Conservation (phyloP, 1,284 basidiomycete species). For the Meira nashicola region DNA sequence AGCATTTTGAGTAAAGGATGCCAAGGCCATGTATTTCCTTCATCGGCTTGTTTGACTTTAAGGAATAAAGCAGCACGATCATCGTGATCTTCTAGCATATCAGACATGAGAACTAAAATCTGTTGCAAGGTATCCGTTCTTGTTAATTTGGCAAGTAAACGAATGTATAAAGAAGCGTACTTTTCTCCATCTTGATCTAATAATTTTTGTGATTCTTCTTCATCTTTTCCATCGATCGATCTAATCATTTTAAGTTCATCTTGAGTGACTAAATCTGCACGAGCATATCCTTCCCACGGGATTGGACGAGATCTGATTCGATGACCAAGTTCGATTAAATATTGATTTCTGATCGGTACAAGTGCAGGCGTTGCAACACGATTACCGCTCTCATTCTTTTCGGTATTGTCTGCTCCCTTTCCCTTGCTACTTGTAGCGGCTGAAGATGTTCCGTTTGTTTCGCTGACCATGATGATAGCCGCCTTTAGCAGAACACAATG, state of each 20-base stretch:
- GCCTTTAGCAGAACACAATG: too few species aligned
- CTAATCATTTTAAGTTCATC: conserved; percentile 80
- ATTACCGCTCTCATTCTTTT: not conserved
- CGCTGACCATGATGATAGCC: too few species aligned
- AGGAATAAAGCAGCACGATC: conserved; percentile 51
- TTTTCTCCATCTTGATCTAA: conserved; percentile 44
- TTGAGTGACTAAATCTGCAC: conserved; percentile 79
- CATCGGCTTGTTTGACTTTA: conserved; percentile 28
- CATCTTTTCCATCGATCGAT: conserved; percentile 59
- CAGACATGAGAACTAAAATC: conserved; percentile 82
- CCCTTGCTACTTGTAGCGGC: too few species aligned
- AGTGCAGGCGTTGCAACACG: conserved; percentile 57
- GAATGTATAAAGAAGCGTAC: conserved; percentile 84
- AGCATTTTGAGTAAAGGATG: conserved; percentile 75
- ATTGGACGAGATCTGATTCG: conserved; percentile 86
- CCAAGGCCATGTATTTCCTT: conserved; percentile 71
- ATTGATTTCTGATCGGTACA: conserved; percentile 76
- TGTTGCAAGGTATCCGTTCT: conserved; percentile 90
- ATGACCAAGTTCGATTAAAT: conserved; percentile 77
- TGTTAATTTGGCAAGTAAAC: conserved; percentile 84
- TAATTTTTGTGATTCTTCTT: conserved; percentile 76
- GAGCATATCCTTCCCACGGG: conserved; percentile 97
- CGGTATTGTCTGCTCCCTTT: not conserved
- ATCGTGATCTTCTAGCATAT: conserved; percentile 69
- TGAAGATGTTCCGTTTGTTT: too few species aligned